Base-by-base conservation (phyloP, 163 green algal species). In the Scenedesmus sp. region DNA sequence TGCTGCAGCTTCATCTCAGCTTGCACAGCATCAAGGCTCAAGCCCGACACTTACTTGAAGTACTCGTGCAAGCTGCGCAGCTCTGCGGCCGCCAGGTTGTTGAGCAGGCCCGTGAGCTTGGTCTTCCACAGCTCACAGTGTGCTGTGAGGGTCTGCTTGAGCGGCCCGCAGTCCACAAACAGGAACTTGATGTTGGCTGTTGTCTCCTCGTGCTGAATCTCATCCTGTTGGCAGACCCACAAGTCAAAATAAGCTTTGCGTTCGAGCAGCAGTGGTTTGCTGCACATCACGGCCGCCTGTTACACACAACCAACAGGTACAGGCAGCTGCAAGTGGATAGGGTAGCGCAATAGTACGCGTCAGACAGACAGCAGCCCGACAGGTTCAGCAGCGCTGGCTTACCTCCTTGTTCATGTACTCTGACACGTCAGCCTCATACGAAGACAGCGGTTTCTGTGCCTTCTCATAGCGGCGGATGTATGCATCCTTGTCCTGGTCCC, bases 381-480 rank as follows among this genome's bases (percentile, higher is more conserved):
- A 56, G 3, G 74, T 10, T 82, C 12, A 20, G 26, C 74, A 52
- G 12, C 34, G 12, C 2, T 84, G 26, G 52, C 86, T 10, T 23
- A 92, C 88, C 88, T 84, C 62, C 84, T 90, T 93, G 84, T 93
- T 93, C 70, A 90, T 77, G 56, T 87, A 93, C 90, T 90, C 90
- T 52, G 55, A 54, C 62, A 99, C 97, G 90, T 99, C 97, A 5
- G 95, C 90, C 82, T 97, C 94, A 92, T 99, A 99, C 62, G 94
- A 93, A 2, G 94, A 93, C 23, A 98, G 93, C 52, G 97, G 95
- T 94, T 99, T 98, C 77, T 97, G 94, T 16, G 97, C 97, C 94
- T 97, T 98, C 93, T 98, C 96, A 88, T 99, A 99, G 52, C 96
- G 91, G 79, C 96, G 94, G 85, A 98, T 98, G 94, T 97, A 98